Evolutionary conservation across 2,329 filamentous ascomycete species (phyloP).

Genomic region (Aureobasidium sp.): DNA sequence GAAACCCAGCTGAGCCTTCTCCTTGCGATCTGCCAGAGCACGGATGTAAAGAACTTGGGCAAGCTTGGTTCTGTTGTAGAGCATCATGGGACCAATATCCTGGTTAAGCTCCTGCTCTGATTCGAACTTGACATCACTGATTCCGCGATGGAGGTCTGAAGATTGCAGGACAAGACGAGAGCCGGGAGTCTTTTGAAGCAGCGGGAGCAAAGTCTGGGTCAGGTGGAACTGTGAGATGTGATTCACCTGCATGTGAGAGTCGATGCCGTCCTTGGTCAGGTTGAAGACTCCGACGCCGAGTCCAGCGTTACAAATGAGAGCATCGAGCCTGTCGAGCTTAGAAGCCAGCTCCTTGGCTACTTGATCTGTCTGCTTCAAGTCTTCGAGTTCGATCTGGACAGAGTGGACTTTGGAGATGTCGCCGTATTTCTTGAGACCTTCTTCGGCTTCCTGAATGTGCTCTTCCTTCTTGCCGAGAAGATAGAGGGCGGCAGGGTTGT

Average conservation of each 20-base stretch:
- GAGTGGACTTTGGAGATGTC: slow-evolving; percentile 37
- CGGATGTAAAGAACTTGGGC: slow-evolving; percentile 40
- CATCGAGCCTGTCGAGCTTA: slow-evolving; percentile 37
- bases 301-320: slow-evolving; percentile 41
- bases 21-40: slow-evolving; percentile 32
- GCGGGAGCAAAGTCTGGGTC: slow-evolving; percentile 36
- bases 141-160: slow-evolving; percentile 40
- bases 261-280: slow-evolving; percentile 42
- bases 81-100: slow-evolving; percentile 38
- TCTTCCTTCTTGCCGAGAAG: slow-evolving; percentile 42
- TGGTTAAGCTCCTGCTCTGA: slow-evolving; percentile 40
- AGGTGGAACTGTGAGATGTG: slow-evolving; percentile 43
- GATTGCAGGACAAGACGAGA: slow-evolving; percentile 42
- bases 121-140: slow-evolving; percentile 32
- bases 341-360: slow-evolving; percentile 36
- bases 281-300: slow-evolving; percentile 42
- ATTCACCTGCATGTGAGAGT: slow-evolving; percentile 44
- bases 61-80: slow-evolving; percentile 44
- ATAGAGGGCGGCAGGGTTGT: slow-evolving; percentile 39
- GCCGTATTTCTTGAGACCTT: slow-evolving; percentile 36
- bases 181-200: slow-evolving; percentile 35
- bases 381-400: slow-evolving; percentile 38
- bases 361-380: slow-evolving; percentile 36
- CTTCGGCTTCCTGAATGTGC: slow-evolving; percentile 37
- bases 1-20: slow-evolving; percentile 29